Percentiles rank a stretch among this genome's conserved stretches.
phyloP scores from a whole-genome alignment of 108 stramenopile species.

The Tribonema minus region DNA sequence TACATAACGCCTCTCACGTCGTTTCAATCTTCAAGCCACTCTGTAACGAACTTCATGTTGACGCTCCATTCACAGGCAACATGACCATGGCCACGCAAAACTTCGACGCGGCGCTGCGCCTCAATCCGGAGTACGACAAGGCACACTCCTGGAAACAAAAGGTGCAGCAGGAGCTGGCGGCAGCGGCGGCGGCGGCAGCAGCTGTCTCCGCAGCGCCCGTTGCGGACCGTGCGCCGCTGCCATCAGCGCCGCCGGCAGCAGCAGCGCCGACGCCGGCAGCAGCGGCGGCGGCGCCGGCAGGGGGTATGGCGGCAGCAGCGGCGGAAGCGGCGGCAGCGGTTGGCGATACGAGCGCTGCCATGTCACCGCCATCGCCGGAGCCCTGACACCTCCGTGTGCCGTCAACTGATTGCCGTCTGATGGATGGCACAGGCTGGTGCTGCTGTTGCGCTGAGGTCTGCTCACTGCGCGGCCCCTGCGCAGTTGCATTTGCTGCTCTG shows the following conservation, averaged over 20 bases:
- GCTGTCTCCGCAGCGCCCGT: background rate
- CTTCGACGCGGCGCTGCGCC: constrained; percentile 49
- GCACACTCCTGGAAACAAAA: constrained; percentile 58
- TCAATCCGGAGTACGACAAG: constrained; percentile 61
- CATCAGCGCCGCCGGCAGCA: background rate
- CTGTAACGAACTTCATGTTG: background rate
- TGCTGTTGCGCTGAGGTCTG: no score
- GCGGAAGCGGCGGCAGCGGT: background rate
- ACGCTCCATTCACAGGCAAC: constrained; percentile 3
- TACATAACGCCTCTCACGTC: no score
- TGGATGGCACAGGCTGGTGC: no score
- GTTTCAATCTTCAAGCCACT: background rate
- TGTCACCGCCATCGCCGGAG: no score
- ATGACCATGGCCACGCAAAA: constrained; percentile 33
- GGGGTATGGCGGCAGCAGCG: background rate
- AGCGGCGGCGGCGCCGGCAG: background rate
- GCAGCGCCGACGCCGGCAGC: background rate
- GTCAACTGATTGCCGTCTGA: no score
- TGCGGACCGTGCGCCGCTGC: no score
- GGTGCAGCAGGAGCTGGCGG: constrained; percentile 24
- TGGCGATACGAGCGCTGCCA: no score
- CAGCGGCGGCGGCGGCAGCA: background rate
- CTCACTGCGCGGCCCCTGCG: no score
- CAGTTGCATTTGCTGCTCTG: no score
- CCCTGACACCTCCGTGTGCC: no score